Evolutionary conservation across 2,329 filamentous ascomycete species (phyloP).

Genomic region (Calonectria pauciramosa): DNA sequence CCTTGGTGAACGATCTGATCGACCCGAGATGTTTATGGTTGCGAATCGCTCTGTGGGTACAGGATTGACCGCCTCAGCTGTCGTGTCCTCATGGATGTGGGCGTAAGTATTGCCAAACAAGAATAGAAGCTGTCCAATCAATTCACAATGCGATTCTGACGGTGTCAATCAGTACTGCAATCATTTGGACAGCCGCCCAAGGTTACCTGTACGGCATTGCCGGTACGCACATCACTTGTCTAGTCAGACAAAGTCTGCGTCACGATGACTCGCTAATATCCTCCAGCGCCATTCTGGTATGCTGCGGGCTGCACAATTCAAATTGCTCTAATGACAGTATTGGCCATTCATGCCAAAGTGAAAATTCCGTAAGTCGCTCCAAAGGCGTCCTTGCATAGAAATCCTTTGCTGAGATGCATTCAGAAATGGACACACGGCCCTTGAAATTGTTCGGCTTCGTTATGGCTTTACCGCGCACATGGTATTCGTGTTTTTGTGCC

Average conservation of each 20-base stretch:
- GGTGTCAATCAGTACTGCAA: constrained; percentile 5
- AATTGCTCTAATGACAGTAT: constrained; percentile 25
- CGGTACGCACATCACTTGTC: not conserved
- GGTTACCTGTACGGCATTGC: constrained; percentile 24
- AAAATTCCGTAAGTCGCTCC: constrained; percentile 21
- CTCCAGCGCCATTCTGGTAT: constrained; percentile 25
- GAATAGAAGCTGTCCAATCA: not conserved
- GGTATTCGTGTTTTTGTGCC: constrained; percentile 24
- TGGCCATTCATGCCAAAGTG: constrained; percentile 27
- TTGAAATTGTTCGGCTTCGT: constrained; percentile 24
- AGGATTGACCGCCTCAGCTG: constrained; percentile 23
- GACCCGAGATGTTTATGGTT: constrained; percentile 27
- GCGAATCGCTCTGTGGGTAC: constrained; percentile 24
- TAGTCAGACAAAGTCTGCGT: not conserved
- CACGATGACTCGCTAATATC: not conserved
- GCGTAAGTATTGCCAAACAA: constrained; percentile 5
- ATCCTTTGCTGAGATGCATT: not conserved
- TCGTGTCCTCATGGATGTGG: constrained; percentile 25
- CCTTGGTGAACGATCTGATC: constrained; percentile 22
- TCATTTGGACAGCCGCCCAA: constrained; percentile 27
- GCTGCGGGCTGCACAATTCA: constrained; percentile 27
- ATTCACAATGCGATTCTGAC: not conserved
- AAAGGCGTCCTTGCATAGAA: too few species aligned
- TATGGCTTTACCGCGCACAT: constrained; percentile 24
- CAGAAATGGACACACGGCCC: constrained; percentile 23